Conservation (phyloP, 2,329 filamentous ascomycete genomes). For the Laburnicola sp. region DNA sequence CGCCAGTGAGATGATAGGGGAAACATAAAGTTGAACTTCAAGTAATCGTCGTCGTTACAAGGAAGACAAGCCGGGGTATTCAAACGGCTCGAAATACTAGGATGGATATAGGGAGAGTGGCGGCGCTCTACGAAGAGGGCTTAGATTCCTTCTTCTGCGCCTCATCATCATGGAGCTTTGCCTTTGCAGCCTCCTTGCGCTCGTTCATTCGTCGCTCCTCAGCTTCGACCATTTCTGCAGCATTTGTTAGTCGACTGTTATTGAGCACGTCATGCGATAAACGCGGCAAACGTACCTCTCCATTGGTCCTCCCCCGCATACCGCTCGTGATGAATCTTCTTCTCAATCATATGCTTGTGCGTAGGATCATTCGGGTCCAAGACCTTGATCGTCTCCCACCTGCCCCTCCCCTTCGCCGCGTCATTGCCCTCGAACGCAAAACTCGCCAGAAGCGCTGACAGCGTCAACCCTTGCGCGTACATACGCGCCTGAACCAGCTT, state of each 20-base stretch:
- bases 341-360: constrained; percentile 82
- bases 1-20: neutral
- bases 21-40: neutral
- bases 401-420: constrained; percentile 71
- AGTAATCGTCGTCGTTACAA: neutral
- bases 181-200: constrained; percentile 45
- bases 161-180: constrained; percentile 22
- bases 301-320: constrained; percentile 91
- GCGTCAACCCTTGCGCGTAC: constrained; percentile 86
- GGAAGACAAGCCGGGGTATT: neutral
- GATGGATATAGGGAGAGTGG: neutral
- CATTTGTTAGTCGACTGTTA: constrained; percentile 20
- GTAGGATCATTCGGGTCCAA: constrained; percentile 79
- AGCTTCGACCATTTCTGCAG: constrained; percentile 75
- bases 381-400: constrained; percentile 84
- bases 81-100: too few relatives aligned
- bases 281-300: constrained; percentile 65
- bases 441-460: constrained; percentile 79
- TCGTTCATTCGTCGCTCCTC: constrained; percentile 67
- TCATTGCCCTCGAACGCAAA: constrained; percentile 83
- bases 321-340: constrained; percentile 82
- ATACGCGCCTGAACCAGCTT: constrained; percentile 94
- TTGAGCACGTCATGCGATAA: neutral
- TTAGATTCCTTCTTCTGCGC: constrained; percentile 29
- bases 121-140: neutral